Evolutionary conservation across 192 early-diverging fungal species (phyloP).

Genomic region (Coemansia sp.): DNA sequence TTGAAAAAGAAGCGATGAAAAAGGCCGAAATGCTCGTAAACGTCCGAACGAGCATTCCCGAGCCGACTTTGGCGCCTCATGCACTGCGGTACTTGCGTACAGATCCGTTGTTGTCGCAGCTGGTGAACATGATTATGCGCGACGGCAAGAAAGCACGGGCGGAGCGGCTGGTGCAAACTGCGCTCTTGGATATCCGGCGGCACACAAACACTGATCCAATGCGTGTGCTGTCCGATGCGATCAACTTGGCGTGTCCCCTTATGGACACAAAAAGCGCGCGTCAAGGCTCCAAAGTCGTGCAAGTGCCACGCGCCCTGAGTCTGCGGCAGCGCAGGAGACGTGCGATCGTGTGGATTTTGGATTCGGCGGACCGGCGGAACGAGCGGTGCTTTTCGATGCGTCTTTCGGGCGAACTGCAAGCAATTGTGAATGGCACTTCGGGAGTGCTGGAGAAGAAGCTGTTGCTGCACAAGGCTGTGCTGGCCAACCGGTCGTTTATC

Average conservation of each 20-base stretch:
- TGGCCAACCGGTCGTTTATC: slow-evolving; percentile 78
- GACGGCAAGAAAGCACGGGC: slow-evolving; percentile 87
- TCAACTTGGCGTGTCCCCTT: slow-evolving; percentile 72
- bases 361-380: slow-evolving; percentile 63
- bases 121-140: slow-evolving; percentile 90
- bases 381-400: slow-evolving; percentile 67
- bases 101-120: slow-evolving; percentile 69
- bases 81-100: slow-evolving; percentile 46
- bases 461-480: slow-evolving; percentile 73
- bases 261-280: slow-evolving; percentile 68
- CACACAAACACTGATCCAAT: slow-evolving; percentile 66
- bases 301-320: slow-evolving; percentile 74
- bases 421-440: slow-evolving; percentile 71
- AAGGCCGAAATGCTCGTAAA: slow-evolving; percentile 26
- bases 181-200: slow-evolving; percentile 64
- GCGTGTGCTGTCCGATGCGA: slow-evolving; percentile 62
- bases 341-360: slow-evolving; percentile 85
- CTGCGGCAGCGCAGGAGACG: slow-evolving; percentile 70
- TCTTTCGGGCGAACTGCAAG: slow-evolving; percentile 76
- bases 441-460: slow-evolving; percentile 70
- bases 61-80: slow-evolving; percentile 24
- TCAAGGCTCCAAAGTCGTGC: slow-evolving; percentile 78
- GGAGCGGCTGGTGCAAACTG: slow-evolving; percentile 62
- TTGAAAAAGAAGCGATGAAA: background rate
- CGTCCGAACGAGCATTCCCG: slow-evolving; percentile 16